Evolutionary conservation across 306 rosid species (phyloP).

Genomic region (Boehmeria nivea): DNA sequence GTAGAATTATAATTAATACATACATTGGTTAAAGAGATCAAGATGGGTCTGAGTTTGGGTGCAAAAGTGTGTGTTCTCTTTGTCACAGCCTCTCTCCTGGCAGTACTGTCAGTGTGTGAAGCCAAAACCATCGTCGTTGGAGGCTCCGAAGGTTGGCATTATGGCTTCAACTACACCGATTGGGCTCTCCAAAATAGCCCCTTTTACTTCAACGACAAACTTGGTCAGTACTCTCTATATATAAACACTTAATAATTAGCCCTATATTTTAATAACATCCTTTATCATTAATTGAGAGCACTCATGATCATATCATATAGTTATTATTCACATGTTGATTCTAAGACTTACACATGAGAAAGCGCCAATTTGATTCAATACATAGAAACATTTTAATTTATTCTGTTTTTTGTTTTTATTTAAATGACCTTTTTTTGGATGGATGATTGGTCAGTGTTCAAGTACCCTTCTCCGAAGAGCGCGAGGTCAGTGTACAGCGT

Average conservation of each 20-base stretch:
- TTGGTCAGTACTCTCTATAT: constrained; percentile 13
- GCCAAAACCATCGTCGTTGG: constrained; percentile 45
- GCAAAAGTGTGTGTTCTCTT: constrained; percentile 11
- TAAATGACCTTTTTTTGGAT: background rate
- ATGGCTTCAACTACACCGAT: constrained; percentile 47
- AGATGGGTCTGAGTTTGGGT: constrained; percentile 5
- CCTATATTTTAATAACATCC: too few species aligned
- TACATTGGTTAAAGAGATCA: too few species aligned
- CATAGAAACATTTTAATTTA: too few species aligned
- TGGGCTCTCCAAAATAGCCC: constrained; percentile 54
- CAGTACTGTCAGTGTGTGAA: constrained; percentile 8
- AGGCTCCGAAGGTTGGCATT: constrained; percentile 56
- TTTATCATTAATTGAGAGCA: background rate
- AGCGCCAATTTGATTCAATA: too few species aligned
- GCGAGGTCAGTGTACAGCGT: constrained; percentile 18
- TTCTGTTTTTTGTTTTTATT: background rate
- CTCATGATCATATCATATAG: too few species aligned
- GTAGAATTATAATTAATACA: too few species aligned
- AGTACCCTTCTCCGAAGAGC: constrained; percentile 15
- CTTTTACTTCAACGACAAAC: constrained; percentile 41
- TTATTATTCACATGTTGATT: too few species aligned
- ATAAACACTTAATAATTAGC: background rate
- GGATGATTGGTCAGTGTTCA: constrained; percentile 12
- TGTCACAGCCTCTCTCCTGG: constrained; percentile 7
- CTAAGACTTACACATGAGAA: too few species aligned